phyloP scores from a whole-genome alignment of 495 filamentous ascomycete genomes.

The Rhypophila decipiens region DNA sequence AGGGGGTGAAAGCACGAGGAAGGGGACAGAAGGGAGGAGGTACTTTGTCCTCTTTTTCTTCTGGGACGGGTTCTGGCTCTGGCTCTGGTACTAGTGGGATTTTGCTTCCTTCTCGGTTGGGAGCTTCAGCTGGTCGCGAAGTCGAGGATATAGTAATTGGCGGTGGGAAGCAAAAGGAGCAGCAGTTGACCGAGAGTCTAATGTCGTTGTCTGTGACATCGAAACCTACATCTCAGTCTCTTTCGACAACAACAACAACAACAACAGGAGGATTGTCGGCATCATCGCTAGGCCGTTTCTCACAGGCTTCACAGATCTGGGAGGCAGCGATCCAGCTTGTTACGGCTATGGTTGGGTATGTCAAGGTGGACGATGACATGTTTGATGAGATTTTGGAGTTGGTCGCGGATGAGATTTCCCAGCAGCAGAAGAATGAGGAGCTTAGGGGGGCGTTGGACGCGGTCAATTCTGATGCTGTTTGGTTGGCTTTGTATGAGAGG shows the following conservation, averaged over 20 bases:
- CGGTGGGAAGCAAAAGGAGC: neutral
- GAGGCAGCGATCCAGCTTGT: constrained; percentile 51
- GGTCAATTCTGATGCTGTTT: constrained; percentile 65
- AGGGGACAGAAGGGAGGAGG: constrained; percentile 26
- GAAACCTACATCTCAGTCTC: neutral
- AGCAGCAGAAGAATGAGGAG: constrained; percentile 30
- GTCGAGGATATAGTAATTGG: neutral
- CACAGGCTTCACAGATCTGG: constrained; percentile 52
- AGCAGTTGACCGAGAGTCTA: neutral
- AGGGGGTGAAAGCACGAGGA: constrained; percentile 27
- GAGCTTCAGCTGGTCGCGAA: neutral
- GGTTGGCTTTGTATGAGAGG: constrained; percentile 50
- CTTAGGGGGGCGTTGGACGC: constrained; percentile 49
- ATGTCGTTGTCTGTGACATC: neutral
- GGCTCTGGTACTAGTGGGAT: neutral
- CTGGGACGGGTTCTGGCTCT: neutral
- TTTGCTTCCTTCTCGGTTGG: neutral
- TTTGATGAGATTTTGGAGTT: constrained; percentile 64
- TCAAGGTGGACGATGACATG: constrained; percentile 53
- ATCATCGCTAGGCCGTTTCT: constrained; percentile 40
- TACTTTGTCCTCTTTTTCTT: constrained; percentile 5
- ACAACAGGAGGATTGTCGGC: constrained; percentile 18
- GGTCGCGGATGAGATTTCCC: constrained; percentile 45
- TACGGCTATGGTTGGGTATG: constrained; percentile 45
- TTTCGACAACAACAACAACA: neutral